phyloP scores from a whole-genome alignment of 208 protist species.

The Crithidia acanthocephali region DNA sequence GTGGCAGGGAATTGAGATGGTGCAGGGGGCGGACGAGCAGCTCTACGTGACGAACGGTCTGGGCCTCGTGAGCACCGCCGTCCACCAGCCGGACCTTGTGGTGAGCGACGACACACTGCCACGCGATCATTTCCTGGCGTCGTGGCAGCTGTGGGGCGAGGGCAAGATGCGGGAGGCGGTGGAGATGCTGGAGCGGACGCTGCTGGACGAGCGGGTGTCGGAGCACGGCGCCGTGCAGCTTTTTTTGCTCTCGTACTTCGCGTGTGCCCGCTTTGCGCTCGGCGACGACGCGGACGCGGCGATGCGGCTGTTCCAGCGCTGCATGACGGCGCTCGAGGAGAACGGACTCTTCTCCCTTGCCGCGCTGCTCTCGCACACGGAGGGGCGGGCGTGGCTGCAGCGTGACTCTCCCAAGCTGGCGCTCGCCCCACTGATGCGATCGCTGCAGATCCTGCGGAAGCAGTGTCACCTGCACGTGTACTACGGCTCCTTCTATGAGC shows the following conservation, averaged over 20 bases:
- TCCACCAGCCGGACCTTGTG: conserved; percentile 15
- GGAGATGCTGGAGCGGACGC: conserved; percentile 40
- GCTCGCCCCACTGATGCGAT: conserved; percentile 37
- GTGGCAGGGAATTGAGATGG: conserved; percentile 42
- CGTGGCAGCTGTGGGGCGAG: conserved; percentile 20
- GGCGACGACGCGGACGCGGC: conserved; percentile 33
- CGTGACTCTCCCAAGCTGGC: conserved; percentile 35
- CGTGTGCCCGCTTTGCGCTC: conserved; percentile 27
- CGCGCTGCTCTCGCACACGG: conserved; percentile 14
- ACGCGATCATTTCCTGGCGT: conserved; percentile 10
- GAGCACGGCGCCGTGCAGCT: conserved; percentile 22
- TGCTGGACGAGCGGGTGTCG: conserved; percentile 26
- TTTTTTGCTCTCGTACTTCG: conserved; percentile 26
- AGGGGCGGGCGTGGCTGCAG: conserved; percentile 37
- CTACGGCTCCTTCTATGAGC: conserved; percentile 43
- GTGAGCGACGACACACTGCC: conserved; percentile 11
- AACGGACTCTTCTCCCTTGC: conserved; percentile 1
- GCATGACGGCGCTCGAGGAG: conserved; percentile 26
- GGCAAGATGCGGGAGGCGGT: conserved; percentile 35
- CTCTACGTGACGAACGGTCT: conserved; percentile 63
- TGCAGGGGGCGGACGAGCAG: conserved; percentile 43
- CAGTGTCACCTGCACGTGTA: conserved; percentile 46
- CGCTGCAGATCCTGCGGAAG: conserved; percentile 27
- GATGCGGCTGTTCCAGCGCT: conserved; percentile 31
- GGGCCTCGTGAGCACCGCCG: conserved; percentile 38